A percentile compares a stretch with the other conserved stretches of the same genome.
Conservation (phyloP, 108 stramenopile genomes). For the Nitzschia putrida region DNA sequence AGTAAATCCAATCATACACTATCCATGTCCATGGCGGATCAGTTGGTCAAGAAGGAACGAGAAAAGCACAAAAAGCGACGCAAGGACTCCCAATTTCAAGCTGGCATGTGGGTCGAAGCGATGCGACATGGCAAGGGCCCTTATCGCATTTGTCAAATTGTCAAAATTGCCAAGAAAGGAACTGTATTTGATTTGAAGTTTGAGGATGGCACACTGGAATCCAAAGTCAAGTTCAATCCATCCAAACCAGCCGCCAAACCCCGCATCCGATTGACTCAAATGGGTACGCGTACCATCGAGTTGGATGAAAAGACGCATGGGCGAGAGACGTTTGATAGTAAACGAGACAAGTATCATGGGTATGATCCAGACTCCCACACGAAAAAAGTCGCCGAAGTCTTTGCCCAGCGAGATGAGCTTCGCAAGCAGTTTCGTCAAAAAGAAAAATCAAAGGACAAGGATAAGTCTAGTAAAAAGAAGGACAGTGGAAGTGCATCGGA, state of each 20-base stretch:
- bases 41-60: constrained; percentile 59
- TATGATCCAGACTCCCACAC: constrained; percentile 75
- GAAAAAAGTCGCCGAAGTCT: constrained; percentile 56
- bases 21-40: constrained; percentile 61
- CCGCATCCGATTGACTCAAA: constrained; percentile 89
- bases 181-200: constrained; percentile 72
- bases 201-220: constrained; percentile 79
- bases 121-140: constrained; percentile 81
- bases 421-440: constrained; percentile 57
- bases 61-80: constrained; percentile 43
- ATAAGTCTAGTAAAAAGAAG: constrained; percentile 13
- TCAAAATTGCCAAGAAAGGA: constrained; percentile 68
- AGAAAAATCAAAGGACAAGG: constrained; percentile 18
- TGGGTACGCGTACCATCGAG: constrained; percentile 51
- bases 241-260: constrained; percentile 44
- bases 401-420: constrained; percentile 66
- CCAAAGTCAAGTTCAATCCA: constrained; percentile 62
- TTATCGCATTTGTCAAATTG: constrained; percentile 81
- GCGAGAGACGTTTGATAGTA: constrained; percentile 86
- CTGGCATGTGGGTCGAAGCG: constrained; percentile 90
- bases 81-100: constrained; percentile 47
- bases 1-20: constrained; percentile 48
- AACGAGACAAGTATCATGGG: constrained; percentile 91
- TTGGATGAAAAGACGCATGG: constrained; percentile 54
- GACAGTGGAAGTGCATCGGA: constrained; percentile 58